These are phyloP conservation scores for Pyricularia sp. DNA, from an alignment of 2,329 filamentous ascomycete genomes.

Conservation along the genomic window DNA sequence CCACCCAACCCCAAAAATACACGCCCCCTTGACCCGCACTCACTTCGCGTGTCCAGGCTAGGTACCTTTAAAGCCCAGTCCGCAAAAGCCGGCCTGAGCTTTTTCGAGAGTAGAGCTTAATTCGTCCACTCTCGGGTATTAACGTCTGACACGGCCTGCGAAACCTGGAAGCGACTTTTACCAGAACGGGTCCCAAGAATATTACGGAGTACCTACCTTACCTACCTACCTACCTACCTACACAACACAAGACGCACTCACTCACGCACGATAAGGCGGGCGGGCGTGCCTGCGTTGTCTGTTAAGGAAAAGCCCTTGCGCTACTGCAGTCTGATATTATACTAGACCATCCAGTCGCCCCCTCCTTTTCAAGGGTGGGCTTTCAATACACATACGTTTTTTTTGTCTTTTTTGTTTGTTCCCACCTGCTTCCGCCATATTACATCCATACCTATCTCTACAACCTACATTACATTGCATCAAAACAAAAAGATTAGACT, in stretches of 20 bases:
- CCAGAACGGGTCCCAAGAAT: neutral
- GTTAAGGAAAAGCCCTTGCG: neutral
- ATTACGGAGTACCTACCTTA: neutral
- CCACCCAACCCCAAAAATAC: neutral
- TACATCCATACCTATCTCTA: neutral
- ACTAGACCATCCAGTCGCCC: neutral
- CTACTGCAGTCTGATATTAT: neutral
- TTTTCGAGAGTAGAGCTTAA: neutral
- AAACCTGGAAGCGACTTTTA: conserved; percentile 1
- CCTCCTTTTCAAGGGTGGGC: neutral
- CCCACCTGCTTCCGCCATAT: neutral
- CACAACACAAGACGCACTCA: neutral
- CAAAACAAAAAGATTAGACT: neutral
- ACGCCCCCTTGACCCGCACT: neutral
- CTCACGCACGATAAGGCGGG: neutral
- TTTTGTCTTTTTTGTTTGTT: neutral
- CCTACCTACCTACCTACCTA: no score
- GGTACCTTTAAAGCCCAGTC: neutral
- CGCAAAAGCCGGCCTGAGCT: neutral
- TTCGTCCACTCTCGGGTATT: conserved; percentile 1
- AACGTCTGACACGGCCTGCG: neutral
- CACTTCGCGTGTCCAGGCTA: neutral
- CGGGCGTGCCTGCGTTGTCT: neutral
- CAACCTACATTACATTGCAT: no score
- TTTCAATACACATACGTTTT: neutral